Percentiles rank a stretch among this genome's conserved stretches.
Conservation (phyloP, 2,329 filamentous ascomycete genomes). For the Teratosphaeria epicoccoides region DNA sequence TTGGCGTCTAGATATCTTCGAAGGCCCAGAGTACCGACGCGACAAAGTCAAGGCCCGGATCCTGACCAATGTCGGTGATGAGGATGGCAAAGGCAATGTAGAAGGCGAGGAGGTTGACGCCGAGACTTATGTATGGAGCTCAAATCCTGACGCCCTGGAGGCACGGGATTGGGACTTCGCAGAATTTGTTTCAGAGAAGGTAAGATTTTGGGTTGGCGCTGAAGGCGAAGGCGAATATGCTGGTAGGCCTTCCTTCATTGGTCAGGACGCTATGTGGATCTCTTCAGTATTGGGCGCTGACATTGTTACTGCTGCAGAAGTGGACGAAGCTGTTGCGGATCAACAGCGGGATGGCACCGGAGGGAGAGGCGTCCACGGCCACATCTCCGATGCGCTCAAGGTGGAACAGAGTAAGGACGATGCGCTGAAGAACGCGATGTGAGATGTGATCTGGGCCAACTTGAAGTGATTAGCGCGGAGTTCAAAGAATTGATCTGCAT, state of each 20-base stretch:
- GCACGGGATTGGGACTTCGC: conserved; percentile 77
- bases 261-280: conserved; percentile 6
- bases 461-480: too few species aligned
- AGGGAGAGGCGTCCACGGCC: conserved; percentile 31
- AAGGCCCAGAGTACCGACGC: conserved; percentile 63
- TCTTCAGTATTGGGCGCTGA: not conserved
- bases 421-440: conserved; percentile 25
- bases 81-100: conserved; percentile 20
- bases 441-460: not conserved
- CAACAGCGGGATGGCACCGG: conserved; percentile 33
- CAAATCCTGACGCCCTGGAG: conserved; percentile 46
- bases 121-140: conserved; percentile 44
- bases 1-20: conserved; percentile 66
- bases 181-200: conserved; percentile 68
- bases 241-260: conserved; percentile 28
- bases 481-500: too few species aligned
- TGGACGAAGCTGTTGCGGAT: conserved; percentile 34
- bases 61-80: conserved; percentile 16
- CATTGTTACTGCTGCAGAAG: conserved; percentile 24
- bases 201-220: conserved; percentile 46
- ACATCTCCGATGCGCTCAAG: conserved; percentile 30
- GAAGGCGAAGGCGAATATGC: conserved; percentile 35
- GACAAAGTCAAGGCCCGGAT: conserved; percentile 33
- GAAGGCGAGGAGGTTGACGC: conserved; percentile 34
- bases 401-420: conserved; percentile 18